A percentile compares a stretch with the other conserved stretches of the same genome.
These are phyloP conservation scores for Trichoderma brevicompactum DNA, from an alignment of 2,329 filamentous ascomycete species.

Conservation along the genomic window DNA sequence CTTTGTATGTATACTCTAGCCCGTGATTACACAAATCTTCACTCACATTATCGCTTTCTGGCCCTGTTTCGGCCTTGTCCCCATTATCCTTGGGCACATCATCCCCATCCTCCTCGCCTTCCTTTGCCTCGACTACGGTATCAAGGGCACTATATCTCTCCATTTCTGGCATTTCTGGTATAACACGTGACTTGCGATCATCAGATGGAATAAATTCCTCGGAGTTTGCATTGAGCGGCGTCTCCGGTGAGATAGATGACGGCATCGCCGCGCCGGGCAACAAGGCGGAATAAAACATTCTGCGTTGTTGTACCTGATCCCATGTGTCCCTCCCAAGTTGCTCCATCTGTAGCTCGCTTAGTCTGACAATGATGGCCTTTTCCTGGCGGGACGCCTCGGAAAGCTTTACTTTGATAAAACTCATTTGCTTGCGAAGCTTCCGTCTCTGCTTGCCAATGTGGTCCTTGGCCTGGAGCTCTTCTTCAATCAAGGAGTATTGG, in stretches of 20 bases:
- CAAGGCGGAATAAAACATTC: background rate
- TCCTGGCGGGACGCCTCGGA: constrained; percentile 53
- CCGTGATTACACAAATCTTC: constrained; percentile 27
- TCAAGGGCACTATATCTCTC: constrained; percentile 30
- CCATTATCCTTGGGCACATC: background rate
- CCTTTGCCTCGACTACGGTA: constrained; percentile 35
- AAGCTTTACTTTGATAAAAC: constrained; percentile 49
- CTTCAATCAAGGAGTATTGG: constrained; percentile 46
- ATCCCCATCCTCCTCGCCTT: background rate
- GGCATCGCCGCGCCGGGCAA: background rate
- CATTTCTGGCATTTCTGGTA: background rate
- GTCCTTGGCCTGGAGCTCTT: constrained; percentile 36
- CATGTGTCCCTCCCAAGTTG: constrained; percentile 51
- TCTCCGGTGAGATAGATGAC: background rate
- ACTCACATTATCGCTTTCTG: background rate
- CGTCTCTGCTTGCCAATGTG: constrained; percentile 37
- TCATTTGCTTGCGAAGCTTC: constrained; percentile 47
- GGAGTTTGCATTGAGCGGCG: constrained; percentile 37
- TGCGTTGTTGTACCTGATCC: constrained; percentile 37
- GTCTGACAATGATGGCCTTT: constrained; percentile 48
- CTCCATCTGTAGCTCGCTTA: constrained; percentile 57
- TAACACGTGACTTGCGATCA: background rate
- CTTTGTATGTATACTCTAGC: constrained; percentile 14
- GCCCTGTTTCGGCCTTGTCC: background rate
- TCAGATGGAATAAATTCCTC: constrained; percentile 42